phyloP scores from a whole-genome alignment of 2,329 filamentous ascomycete genomes.

The Whalleya microplaca region DNA sequence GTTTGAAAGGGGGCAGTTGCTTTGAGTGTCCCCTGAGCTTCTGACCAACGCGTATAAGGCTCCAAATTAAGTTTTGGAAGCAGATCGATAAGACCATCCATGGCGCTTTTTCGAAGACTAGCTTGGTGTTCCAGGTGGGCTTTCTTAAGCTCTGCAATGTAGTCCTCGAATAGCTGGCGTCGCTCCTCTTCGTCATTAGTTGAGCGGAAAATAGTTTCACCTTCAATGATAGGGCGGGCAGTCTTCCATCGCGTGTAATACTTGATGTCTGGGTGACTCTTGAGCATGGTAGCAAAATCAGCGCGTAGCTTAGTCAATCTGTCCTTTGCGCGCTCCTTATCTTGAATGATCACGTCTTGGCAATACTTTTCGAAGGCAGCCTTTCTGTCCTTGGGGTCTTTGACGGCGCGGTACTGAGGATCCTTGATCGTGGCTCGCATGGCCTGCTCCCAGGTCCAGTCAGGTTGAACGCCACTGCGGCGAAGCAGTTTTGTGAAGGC shows the following conservation, averaged over 20 bases:
- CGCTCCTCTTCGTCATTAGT: constrained; percentile 87
- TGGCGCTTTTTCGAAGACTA: constrained; percentile 73
- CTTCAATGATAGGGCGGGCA: constrained; percentile 89
- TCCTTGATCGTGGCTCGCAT: constrained; percentile 87
- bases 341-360: constrained; percentile 84
- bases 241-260: constrained; percentile 98
- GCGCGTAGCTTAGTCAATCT: constrained; percentile 86
- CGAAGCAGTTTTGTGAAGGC: constrained; percentile 91
- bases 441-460: constrained; percentile 92
- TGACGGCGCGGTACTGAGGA: constrained; percentile 88
- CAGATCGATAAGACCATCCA: constrained; percentile 80
- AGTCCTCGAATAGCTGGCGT: constrained; percentile 90
- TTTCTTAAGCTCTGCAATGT: constrained; percentile 83
- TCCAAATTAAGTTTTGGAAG: constrained; percentile 82
- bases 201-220: constrained; percentile 92
- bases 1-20: constrained; percentile 75
- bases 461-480: constrained; percentile 81
- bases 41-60: constrained; percentile 92
- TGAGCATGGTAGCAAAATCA: constrained; percentile 96
- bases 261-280: constrained; percentile 94
- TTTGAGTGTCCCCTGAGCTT: constrained; percentile 82
- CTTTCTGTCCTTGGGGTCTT: constrained; percentile 89
- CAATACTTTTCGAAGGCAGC: constrained; percentile 94
- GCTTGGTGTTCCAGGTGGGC: constrained; percentile 76
- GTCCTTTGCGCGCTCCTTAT: constrained; percentile 94